A percentile compares a stretch with the other conserved stretches of the same genome.
phyloP scores from a whole-genome alignment of 2,329 filamentous ascomycete species.

The Clarireedia monteithiana region DNA sequence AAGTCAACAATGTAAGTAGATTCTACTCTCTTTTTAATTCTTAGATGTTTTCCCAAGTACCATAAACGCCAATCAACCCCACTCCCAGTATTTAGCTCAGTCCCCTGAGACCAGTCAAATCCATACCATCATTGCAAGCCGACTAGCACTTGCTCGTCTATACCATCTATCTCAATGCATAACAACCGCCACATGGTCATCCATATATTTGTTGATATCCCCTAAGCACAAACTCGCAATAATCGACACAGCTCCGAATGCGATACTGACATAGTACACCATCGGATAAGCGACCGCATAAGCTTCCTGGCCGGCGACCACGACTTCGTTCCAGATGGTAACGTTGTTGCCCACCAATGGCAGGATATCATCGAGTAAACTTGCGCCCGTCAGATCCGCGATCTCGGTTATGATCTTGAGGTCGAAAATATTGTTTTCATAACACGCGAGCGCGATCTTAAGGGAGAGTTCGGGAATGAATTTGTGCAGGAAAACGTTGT shows the following conservation, averaged over 20 bases:
- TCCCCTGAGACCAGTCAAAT: not conserved
- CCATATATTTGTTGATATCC: slow-evolving; percentile 50
- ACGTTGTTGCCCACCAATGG: slow-evolving; percentile 46
- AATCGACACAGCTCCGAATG: slow-evolving; percentile 49
- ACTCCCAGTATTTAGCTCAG: not conserved
- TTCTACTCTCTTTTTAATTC: too few relatives aligned
- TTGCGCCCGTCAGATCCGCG: slow-evolving; percentile 45
- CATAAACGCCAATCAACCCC: not conserved
- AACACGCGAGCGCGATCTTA: slow-evolving; percentile 15
- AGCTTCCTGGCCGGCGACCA: slow-evolving; percentile 46
- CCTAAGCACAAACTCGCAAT: slow-evolving; percentile 51
- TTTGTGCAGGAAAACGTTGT: slow-evolving; percentile 44
- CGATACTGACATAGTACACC: slow-evolving; percentile 56
- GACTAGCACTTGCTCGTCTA: too few relatives aligned
- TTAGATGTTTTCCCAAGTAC: not conserved
- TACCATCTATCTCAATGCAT: not conserved
- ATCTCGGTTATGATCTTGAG: slow-evolving; percentile 38
- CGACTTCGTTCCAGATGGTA: slow-evolving; percentile 42
- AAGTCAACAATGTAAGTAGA: too few relatives aligned
- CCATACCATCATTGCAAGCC: not conserved
- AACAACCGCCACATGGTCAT: slow-evolving; percentile 46
- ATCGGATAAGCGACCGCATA: slow-evolving; percentile 52
- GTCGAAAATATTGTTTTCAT: slow-evolving; percentile 25
- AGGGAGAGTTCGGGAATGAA: slow-evolving; percentile 27
- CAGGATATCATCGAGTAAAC: slow-evolving; percentile 42